Percentiles rank a stretch among this genome's conserved stretches.
These are phyloP conservation scores for Cucurbitaria berberidis DNA, from an alignment of 2,329 filamentous ascomycete species.

Conservation along the genomic window DNA sequence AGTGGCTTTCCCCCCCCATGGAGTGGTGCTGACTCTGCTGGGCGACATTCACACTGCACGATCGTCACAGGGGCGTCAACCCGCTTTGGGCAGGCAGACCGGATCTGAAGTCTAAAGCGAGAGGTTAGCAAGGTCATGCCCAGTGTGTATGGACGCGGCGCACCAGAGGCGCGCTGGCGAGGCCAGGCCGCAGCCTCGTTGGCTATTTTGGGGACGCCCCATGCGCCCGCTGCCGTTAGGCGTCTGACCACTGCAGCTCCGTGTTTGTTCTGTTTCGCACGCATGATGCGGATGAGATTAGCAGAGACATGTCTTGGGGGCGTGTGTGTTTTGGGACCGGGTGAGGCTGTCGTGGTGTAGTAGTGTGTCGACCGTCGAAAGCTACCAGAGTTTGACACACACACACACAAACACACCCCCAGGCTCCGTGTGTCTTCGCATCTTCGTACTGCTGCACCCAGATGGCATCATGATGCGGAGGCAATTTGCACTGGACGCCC, in stretches of 20 bases:
- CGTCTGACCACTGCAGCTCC: slow-evolving; percentile 21
- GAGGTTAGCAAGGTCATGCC: slow-evolving; percentile 11
- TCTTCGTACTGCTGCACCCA: slow-evolving; percentile 15
- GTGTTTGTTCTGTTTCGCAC: slow-evolving; percentile 26
- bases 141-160: slow-evolving; percentile 11
- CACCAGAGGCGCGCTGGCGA: slow-evolving; percentile 8
- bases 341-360: background rate
- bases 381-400: no score
- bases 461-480: slow-evolving; percentile 23
- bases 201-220: slow-evolving; percentile 31
- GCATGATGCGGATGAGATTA: slow-evolving; percentile 10
- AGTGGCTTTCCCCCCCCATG: background rate
- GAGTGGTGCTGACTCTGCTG: slow-evolving; percentile 6
- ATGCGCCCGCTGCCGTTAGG: slow-evolving; percentile 27
- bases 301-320: slow-evolving; percentile 1
- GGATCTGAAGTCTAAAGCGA: slow-evolving; percentile 15
- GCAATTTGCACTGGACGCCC: slow-evolving; percentile 17
- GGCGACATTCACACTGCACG: slow-evolving; percentile 13
- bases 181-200: slow-evolving; percentile 13
- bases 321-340: background rate
- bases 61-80: slow-evolving; percentile 29
- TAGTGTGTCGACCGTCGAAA: no score
- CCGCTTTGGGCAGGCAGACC: slow-evolving; percentile 19
- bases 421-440: no score
- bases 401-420: no score